Percentiles rank a stretch among this genome's conserved stretches.
These are phyloP conservation scores for Castanea mollissima DNA, from an alignment of 306 rosid species.

Conservation along the genomic window DNA sequence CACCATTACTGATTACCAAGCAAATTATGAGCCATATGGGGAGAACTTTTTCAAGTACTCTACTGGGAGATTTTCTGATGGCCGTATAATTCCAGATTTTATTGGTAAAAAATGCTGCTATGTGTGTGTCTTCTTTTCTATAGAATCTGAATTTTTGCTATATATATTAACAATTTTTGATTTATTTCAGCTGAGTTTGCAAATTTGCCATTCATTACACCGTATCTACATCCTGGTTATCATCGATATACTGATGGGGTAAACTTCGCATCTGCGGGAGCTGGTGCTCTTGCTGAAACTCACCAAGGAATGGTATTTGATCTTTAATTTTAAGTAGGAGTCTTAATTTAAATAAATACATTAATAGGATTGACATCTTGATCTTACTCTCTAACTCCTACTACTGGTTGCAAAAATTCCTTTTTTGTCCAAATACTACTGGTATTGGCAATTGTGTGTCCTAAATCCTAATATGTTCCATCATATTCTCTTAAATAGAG, in stretches of 20 bases:
- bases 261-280: conserved; percentile 75
- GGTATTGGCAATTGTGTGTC: too few species aligned
- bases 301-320: conserved; percentile 43
- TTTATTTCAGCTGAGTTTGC: conserved; percentile 59
- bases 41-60: conserved; percentile 36
- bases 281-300: conserved; percentile 61
- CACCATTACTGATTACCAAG: conserved; percentile 17
- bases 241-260: conserved; percentile 35
- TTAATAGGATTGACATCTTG: too few species aligned
- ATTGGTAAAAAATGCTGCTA: conserved; percentile 24
- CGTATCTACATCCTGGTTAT: conserved; percentile 47
- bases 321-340: too few species aligned
- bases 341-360: too few species aligned
- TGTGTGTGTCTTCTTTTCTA: not conserved
- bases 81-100: conserved; percentile 44
- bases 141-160: not conserved
- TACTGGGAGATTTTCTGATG: conserved; percentile 42
- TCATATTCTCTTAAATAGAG: too few species aligned
- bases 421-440: too few species aligned
- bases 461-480: too few species aligned
- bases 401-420: too few species aligned
- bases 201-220: conserved; percentile 42
- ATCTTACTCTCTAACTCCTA: too few species aligned
- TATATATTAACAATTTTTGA: not conserved
- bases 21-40: conserved; percentile 37